Percentiles rank a stretch among this genome's conserved stretches.
phyloP scores from a whole-genome alignment of 2,329 filamentous ascomycete genomes.

The Verticillium dahliae region DNA sequence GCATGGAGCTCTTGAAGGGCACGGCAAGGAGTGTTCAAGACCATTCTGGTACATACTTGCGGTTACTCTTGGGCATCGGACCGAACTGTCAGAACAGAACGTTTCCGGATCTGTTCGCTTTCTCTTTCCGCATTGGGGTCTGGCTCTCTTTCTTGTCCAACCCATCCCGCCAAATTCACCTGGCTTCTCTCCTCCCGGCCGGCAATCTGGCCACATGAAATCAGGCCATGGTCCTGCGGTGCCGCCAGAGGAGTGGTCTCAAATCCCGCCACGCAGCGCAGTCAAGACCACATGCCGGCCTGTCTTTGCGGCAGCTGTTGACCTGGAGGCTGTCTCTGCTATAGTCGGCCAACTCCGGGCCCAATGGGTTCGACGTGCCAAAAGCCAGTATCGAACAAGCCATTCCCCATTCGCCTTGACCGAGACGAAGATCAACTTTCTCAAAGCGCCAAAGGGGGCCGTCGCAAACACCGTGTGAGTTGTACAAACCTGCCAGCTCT shows the following conservation, averaged over 20 bases:
- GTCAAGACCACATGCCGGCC: background rate
- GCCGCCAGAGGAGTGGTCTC: background rate
- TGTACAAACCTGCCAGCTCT: constrained; percentile 5
- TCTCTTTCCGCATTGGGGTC: constrained; percentile 1
- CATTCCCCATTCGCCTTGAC: background rate
- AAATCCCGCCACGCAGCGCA: constrained; percentile 22
- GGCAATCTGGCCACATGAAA: background rate
- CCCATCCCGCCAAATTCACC: background rate
- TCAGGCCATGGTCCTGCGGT: constrained; percentile 7
- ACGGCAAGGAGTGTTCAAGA: background rate
- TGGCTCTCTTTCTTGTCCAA: background rate
- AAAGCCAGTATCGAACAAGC: background rate
- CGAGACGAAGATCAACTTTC: background rate
- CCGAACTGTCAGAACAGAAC: constrained; percentile 15
- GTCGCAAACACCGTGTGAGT: constrained; percentile 10
- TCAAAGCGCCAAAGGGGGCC: background rate
- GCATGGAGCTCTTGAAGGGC: constrained; percentile 1
- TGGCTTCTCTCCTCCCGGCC: background rate
- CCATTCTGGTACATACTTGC: background rate
- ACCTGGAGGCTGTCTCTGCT: constrained; percentile 17
- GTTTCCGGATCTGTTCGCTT: constrained; percentile 14
- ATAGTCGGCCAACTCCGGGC: background rate
- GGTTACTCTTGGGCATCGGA: constrained; percentile 12
- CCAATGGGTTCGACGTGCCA: background rate
- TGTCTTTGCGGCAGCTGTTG: background rate